Base-by-base conservation (phyloP, 352 stramenopile species). In the Globisporangium perplexum region DNA sequence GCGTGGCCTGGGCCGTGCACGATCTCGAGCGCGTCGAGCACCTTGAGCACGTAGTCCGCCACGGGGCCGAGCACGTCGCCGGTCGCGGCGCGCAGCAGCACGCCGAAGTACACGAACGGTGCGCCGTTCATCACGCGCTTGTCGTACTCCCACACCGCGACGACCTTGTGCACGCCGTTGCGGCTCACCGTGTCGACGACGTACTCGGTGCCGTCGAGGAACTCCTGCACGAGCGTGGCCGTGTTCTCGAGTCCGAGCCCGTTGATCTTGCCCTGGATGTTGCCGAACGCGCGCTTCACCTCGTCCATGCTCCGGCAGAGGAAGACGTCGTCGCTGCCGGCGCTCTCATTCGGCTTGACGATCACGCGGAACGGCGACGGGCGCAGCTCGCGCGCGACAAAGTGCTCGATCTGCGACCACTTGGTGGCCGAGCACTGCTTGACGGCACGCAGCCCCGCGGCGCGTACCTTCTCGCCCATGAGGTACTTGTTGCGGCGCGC, bases 101-200 rank as follows among this genome's bases (percentile, higher is more conserved):
- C 97, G 39, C 84, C 88, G 69, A 88, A 98, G 72, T 98, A 98
- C 10, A 98, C 95, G 69, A 98, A 98, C 20, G 90, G 87, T 38
- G 88, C 88, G 42, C 68, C 73, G 65, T 98, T 98, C 30, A 94
- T 83, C 5, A 72, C 70, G 50, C 96, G 77, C 77, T 98, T 98
- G 72, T 99, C 96, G 65, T 99, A 98, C 65, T 96, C 86, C 96
- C 96, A 99, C 7, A 99, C 70, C 5, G 95, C 96, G 31, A 97
- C 89, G 35, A 98, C 83, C 59, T 98, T 98, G 57, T 97, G 86
- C 42, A 92, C 66, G 0, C 96, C 96, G 63, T 97, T 81, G 53
- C 87, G 84, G 57, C 75, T 95, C 10, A 98, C 95, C 8, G 92
- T 96, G 65, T 99, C 96, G n/a, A 99, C 78, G 4, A 97, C 95